Conservation (phyloP, 108 stramenopile species). For the Parietichytrium sp. region DNA sequence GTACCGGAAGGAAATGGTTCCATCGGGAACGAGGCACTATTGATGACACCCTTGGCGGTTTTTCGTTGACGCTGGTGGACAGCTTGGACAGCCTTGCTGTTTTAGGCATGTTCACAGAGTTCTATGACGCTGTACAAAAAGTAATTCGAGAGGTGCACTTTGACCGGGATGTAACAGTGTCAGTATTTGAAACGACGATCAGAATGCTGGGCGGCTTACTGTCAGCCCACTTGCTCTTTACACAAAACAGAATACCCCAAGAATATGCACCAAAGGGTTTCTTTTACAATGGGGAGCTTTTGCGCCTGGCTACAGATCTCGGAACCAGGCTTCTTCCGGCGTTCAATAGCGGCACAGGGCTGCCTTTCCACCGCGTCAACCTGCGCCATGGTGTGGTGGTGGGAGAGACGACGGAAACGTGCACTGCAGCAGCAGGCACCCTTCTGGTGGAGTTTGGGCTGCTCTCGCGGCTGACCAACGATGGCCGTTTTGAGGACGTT, state of each 20-base stretch:
- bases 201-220: slow-evolving; percentile 63
- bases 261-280: neutral
- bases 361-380: slow-evolving; percentile 60
- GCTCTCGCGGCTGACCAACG: slow-evolving; percentile 51
- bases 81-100: slow-evolving; percentile 57
- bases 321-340: slow-evolving; percentile 60
- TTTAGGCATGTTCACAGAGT: slow-evolving; percentile 44
- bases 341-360: slow-evolving; percentile 44
- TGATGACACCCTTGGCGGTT: slow-evolving; percentile 57
- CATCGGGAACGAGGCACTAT: slow-evolving; percentile 51
- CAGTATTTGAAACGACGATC: slow-evolving; percentile 65
- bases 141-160: slow-evolving; percentile 31
- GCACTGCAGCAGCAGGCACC: slow-evolving; percentile 63
- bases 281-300: slow-evolving; percentile 53
- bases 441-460: slow-evolving; percentile 58
- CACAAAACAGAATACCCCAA: neutral
- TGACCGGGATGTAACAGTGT: slow-evolving; percentile 59
- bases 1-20: slow-evolving; percentile 50
- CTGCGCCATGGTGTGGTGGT: slow-evolving; percentile 50
- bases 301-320: slow-evolving; percentile 54
- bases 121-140: slow-evolving; percentile 23
- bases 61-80: slow-evolving; percentile 59
- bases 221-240: slow-evolving; percentile 47
- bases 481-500: slow-evolving; percentile 36
- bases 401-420: slow-evolving; percentile 52